A percentile compares a stretch with the other conserved stretches of the same genome.
These are phyloP conservation scores for Westerdykella ornata DNA, from an alignment of 2,329 filamentous ascomycete species.

Conservation along the genomic window DNA sequence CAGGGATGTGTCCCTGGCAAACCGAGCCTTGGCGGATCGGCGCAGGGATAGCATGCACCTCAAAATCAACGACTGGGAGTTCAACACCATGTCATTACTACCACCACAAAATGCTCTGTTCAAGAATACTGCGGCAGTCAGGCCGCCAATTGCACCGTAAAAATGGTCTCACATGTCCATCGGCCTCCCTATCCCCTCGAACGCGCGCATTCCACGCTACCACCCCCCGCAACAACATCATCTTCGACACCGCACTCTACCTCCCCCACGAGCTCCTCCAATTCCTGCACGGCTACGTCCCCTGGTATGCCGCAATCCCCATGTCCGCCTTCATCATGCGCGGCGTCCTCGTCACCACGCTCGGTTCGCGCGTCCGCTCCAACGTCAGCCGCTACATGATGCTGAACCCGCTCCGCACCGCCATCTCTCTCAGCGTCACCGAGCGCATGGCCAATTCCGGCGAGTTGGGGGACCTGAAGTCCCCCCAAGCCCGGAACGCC, in stretches of 20 bases:
- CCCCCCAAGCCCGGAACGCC: neutral
- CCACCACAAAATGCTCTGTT: slow-evolving; percentile 17
- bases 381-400: slow-evolving; percentile 39
- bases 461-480: neutral
- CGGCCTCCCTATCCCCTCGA: slow-evolving; percentile 3
- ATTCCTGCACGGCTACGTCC: slow-evolving; percentile 48
- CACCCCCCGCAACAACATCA: slow-evolving; percentile 30
- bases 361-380: slow-evolving; percentile 39
- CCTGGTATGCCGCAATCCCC: slow-evolving; percentile 52
- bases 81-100: neutral
- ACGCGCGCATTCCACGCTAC: slow-evolving; percentile 48
- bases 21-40: neutral
- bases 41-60: neutral
- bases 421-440: slow-evolving; percentile 15
- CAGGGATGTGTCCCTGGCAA: neutral
- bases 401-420: slow-evolving; percentile 38
- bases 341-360: slow-evolving; percentile 42
- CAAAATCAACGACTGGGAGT: neutral
- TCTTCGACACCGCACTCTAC: slow-evolving; percentile 41
- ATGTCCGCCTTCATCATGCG: slow-evolving; percentile 50
- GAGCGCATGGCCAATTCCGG: slow-evolving; percentile 16
- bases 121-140: slow-evolving; percentile 17
- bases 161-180: slow-evolving; percentile 2
- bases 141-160: slow-evolving; percentile 21
- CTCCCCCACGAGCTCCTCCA: slow-evolving; percentile 44